These are phyloP conservation scores for Plasmodium cynomolgi DNA, from an alignment of 169 alveolate genomes.

Conservation along the genomic window DNA sequence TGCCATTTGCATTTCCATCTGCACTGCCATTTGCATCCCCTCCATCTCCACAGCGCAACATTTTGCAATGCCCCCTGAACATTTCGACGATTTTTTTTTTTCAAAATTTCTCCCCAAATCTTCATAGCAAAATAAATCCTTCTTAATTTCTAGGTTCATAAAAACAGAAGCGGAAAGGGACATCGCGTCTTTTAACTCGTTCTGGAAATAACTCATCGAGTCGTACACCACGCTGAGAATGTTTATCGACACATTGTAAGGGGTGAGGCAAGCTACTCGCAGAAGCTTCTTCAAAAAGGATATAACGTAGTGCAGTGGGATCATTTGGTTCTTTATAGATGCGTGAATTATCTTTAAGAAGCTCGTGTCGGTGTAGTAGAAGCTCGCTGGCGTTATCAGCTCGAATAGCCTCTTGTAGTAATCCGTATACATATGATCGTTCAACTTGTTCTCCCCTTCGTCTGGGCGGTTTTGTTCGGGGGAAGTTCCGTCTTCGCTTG, in stretches of 20 bases:
- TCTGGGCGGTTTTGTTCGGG: background rate
- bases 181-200: constrained; percentile 57
- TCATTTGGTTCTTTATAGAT: constrained; percentile 72
- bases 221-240: constrained; percentile 74
- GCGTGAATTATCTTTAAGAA: constrained; percentile 54
- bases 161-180: constrained; percentile 54
- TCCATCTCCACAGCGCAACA: background rate
- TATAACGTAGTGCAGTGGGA: constrained; percentile 61
- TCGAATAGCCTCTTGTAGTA: constrained; percentile 65
- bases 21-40: background rate
- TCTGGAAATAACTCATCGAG: constrained; percentile 44
- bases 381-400: constrained; percentile 66
- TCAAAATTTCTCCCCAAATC: constrained; percentile 55
- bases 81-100: constrained; percentile 42
- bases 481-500: background rate
- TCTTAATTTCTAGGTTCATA: constrained; percentile 62
- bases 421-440: constrained; percentile 67
- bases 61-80: background rate
- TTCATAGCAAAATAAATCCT: constrained; percentile 65
- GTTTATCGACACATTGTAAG: constrained; percentile 54
- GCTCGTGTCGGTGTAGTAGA: constrained; percentile 54
- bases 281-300: constrained; percentile 71
- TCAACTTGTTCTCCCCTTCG: constrained; percentile 21
- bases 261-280: constrained; percentile 58
- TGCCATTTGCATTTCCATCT: background rate